phyloP scores from a whole-genome alignment of 1,284 basidiomycete genomes.

The Ustilago sp. region DNA sequence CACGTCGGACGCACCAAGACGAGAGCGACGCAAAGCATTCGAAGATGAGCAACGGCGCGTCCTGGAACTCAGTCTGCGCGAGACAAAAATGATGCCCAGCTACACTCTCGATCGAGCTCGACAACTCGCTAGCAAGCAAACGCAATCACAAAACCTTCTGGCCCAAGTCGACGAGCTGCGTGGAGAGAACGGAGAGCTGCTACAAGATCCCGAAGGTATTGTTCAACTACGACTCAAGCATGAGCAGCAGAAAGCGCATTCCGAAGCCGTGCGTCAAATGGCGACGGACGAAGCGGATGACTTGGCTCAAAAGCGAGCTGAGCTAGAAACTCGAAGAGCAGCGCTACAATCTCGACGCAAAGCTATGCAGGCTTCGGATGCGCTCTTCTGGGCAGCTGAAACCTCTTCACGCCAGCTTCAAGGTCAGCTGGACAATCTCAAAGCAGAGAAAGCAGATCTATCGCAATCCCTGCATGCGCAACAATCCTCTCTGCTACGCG shows the following conservation, averaged over 20 bases:
- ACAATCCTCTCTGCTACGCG: conserved; percentile 53
- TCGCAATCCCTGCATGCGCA: conserved; percentile 29
- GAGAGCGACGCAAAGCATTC: conserved; percentile 39
- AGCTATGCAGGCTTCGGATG: conserved; percentile 16
- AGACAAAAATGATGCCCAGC: conserved; percentile 56
- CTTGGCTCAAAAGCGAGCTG: conserved; percentile 8
- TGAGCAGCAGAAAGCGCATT: conserved; percentile 28
- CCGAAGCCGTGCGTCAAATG: conserved; percentile 16
- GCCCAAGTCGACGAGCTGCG: conserved; percentile 17
- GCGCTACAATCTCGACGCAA: conserved; percentile 23
- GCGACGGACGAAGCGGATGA: conserved; percentile 24
- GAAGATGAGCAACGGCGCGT: conserved; percentile 40
- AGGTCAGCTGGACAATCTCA: conserved; percentile 17
- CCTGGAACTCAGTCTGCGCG: conserved; percentile 45
- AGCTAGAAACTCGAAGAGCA: conserved; percentile 17
- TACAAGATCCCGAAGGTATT: conserved; percentile 18
- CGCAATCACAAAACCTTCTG: conserved; percentile 15
- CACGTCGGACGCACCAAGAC: conserved; percentile 18
- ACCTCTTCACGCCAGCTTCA: conserved; percentile 7
- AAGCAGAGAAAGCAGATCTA: conserved; percentile 2
- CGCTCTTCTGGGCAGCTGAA: conserved; percentile 26
- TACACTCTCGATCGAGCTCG: conserved; percentile 41
- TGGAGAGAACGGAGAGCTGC: not conserved
- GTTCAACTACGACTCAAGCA: conserved; percentile 37
- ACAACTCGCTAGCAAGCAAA: conserved; percentile 21